Conservation (phyloP, 805 yeast genomes). For the Ogataea dorogensis region DNA sequence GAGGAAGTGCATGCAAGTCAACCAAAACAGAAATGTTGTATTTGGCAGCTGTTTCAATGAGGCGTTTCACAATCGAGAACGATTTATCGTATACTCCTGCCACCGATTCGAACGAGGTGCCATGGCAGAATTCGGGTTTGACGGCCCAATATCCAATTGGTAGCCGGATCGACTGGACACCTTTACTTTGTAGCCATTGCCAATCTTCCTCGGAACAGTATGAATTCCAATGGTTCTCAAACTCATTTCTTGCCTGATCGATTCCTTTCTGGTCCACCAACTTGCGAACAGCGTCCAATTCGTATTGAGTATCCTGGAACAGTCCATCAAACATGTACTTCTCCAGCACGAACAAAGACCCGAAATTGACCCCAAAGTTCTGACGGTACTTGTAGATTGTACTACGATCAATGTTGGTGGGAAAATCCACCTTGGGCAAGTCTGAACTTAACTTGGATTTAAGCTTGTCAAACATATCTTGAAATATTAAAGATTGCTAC, state of each 20-base stretch:
- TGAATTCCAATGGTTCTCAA: constrained; percentile 64
- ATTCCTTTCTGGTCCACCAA: constrained; percentile 48
- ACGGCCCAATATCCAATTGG: constrained; percentile 94
- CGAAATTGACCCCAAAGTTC: constrained; percentile 84
- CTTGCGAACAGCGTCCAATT: constrained; percentile 66
- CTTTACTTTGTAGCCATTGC: constrained; percentile 64
- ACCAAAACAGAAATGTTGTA: constrained; percentile 71
- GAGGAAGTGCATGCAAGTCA: constrained; percentile 88
- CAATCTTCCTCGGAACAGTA: constrained; percentile 73
- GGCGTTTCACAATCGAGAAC: constrained; percentile 60
- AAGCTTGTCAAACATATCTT: constrained; percentile 20
- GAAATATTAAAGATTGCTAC: constrained; percentile 3
- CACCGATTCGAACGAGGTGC: constrained; percentile 60
- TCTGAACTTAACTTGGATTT: constrained; percentile 27
- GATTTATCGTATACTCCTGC: constrained; percentile 63
- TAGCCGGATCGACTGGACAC: constrained; percentile 77
- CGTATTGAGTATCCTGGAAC: constrained; percentile 61
- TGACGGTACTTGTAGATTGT: constrained; percentile 58
- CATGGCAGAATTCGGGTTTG: constrained; percentile 51
- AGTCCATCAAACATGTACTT: constrained; percentile 69
- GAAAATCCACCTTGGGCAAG: constrained; percentile 35
- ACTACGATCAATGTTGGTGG: constrained; percentile 31
- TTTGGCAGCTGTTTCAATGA: constrained; percentile 57
- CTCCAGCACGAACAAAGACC: constrained; percentile 76
- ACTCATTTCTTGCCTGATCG: constrained; percentile 49